Conservation (phyloP, 306 rosid genomes). For the Sindora glabra region DNA sequence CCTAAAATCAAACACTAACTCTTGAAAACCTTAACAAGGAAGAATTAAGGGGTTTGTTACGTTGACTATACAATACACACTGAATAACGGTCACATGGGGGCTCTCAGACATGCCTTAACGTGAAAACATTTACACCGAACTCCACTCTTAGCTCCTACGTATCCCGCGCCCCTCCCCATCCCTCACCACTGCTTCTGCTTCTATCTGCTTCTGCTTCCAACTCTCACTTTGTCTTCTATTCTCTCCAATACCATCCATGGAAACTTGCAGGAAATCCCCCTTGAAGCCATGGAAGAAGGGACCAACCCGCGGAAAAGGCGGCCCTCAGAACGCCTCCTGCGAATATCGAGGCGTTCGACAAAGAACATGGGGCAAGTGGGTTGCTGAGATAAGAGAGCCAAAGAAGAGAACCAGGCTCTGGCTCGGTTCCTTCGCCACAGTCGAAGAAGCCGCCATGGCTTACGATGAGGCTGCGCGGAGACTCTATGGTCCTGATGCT, state of each 20-base stretch:
- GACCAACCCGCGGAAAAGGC: slow-evolving; percentile 91
- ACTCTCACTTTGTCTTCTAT: slow-evolving; percentile 15
- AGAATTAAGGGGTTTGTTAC: too few species aligned
- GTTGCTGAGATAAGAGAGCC: slow-evolving; percentile 98
- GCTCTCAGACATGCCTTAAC: slow-evolving; percentile 33
- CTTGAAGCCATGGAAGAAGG: slow-evolving; percentile 94
- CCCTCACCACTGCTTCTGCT: too few species aligned
- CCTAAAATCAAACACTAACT: too few species aligned
- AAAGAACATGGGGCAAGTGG: slow-evolving; percentile 99
- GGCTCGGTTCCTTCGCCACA: slow-evolving; percentile 93
- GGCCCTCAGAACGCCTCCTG: slow-evolving; percentile 90
- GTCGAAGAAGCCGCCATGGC: slow-evolving; percentile 99
- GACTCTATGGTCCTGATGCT: slow-evolving; percentile 90
- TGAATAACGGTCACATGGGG: slow-evolving; percentile 67
- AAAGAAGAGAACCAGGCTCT: slow-evolving; percentile 82
- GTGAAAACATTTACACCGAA: slow-evolving; percentile 84
- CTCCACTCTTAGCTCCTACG: slow-evolving; percentile 53
- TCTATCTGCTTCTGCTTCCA: slow-evolving; percentile 16
- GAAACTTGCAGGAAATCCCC: slow-evolving; percentile 63
- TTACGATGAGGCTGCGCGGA: slow-evolving; percentile 89
- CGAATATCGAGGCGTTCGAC: slow-evolving; percentile 87
- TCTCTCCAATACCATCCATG: slow-evolving; percentile 28
- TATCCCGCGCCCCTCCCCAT: slow-evolving; percentile 69
- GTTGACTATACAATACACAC: too few species aligned
- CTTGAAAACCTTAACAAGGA: too few species aligned